Conservation (phyloP, 257 asterid genomes). For the Misopates orontium region DNA sequence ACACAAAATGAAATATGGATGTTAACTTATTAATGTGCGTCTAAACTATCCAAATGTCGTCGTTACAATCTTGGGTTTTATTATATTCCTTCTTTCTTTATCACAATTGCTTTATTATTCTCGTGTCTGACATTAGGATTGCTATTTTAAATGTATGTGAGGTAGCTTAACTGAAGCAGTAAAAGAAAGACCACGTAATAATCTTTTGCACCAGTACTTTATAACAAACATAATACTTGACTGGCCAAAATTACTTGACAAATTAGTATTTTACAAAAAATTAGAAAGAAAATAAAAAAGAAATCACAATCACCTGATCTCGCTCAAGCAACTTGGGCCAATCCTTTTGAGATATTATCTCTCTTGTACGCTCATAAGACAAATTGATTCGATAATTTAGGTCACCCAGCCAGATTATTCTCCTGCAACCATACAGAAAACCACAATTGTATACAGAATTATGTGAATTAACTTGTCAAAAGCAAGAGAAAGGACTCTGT, state of each 20-base stretch:
- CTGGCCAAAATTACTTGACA: neutral
- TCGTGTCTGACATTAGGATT: too few relatives aligned
- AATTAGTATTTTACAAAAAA: constrained; percentile 5
- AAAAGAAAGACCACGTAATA: too few relatives aligned
- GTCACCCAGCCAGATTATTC: constrained; percentile 94
- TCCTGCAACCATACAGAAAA: constrained; percentile 51
- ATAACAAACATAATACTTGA: neutral
- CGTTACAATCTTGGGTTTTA: too few relatives aligned
- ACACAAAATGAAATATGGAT: too few relatives aligned
- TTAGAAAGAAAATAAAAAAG: neutral
- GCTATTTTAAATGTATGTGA: too few relatives aligned
- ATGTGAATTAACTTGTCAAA: constrained; percentile 3
- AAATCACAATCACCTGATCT: constrained; percentile 66
- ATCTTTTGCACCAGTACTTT: neutral
- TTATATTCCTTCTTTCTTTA: too few relatives aligned
- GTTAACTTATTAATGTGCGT: too few relatives aligned
- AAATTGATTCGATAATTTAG: constrained; percentile 85
- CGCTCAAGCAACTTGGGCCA: constrained; percentile 69
- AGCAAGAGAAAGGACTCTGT: neutral
- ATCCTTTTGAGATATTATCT: constrained; percentile 59
- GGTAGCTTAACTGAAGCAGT: too few relatives aligned
- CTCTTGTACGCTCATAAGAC: constrained; percentile 73
- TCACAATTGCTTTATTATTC: too few relatives aligned
- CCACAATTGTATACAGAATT: neutral
- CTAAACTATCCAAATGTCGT: too few relatives aligned